Evolutionary conservation across 495 filamentous ascomycete genomes (phyloP).

Genomic region (Haplographium delicatum): DNA sequence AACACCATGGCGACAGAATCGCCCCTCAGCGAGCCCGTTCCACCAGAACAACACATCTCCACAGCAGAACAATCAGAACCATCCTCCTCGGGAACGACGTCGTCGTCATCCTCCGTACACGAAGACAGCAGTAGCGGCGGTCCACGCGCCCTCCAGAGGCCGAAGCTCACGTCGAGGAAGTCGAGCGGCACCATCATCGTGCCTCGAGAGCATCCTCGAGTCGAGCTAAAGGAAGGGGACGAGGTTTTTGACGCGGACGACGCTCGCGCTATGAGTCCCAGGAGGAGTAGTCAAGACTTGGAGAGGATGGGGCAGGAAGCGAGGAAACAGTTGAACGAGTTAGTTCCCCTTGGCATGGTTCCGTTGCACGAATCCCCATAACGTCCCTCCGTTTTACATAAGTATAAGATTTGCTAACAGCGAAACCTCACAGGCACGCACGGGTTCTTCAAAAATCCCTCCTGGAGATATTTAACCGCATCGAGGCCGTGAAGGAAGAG

Average conservation of each 20-base stretch:
- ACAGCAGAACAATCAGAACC: too few species aligned
- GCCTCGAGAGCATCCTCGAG: conserved; percentile 62
- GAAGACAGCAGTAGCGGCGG: neutral
- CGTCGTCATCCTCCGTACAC: conserved; percentile 19
- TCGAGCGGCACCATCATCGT: conserved; percentile 78
- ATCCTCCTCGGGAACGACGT: conserved; percentile 3
- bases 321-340: conserved; percentile 53
- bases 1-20: neutral
- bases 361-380: too few species aligned
- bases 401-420: conserved; percentile 1
- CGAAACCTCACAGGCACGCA: conserved; percentile 63
- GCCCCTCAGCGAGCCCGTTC: neutral
- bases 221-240: conserved; percentile 57
- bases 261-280: conserved; percentile 89
- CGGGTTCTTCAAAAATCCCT: conserved; percentile 82
- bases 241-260: conserved; percentile 76
- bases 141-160: conserved; percentile 9
- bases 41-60: neutral
- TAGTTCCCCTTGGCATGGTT: conserved; percentile 33
- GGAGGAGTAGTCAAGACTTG: conserved; percentile 82
- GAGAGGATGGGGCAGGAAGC: conserved; percentile 80
- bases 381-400: neutral
- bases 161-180: conserved; percentile 48
- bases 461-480: conserved; percentile 79
- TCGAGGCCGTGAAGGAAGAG: conserved; percentile 89